phyloP scores from a whole-genome alignment of 139 green algal genomes.

The Medakamo hakoo region DNA sequence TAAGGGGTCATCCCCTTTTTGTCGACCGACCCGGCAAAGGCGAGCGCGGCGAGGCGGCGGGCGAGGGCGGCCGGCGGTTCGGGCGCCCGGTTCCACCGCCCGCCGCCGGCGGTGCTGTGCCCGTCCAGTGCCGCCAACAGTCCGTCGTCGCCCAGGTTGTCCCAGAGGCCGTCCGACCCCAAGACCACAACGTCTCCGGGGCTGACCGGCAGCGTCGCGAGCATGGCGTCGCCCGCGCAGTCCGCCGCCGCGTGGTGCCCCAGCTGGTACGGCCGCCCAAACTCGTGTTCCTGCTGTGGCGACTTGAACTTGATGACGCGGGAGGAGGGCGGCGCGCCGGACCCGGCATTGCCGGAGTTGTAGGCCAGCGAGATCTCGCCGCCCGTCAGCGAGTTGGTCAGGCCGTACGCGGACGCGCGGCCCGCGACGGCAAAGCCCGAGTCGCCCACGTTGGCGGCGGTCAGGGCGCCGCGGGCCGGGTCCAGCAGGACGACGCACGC shows the following conservation, averaged over 20 bases:
- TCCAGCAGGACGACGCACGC: constrained; percentile 64
- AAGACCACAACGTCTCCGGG: constrained; percentile 72
- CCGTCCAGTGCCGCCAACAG: constrained; percentile 30
- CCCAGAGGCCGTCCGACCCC: constrained; percentile 74
- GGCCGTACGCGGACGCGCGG: not conserved
- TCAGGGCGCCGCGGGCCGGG: constrained; percentile 39
- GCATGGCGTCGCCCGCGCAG: constrained; percentile 53
- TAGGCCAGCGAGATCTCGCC: not conserved
- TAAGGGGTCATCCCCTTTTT: constrained; percentile 61
- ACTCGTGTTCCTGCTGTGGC: constrained; percentile 83
- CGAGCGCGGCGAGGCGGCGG: constrained; percentile 32
- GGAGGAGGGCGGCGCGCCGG: no score
- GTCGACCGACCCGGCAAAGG: constrained; percentile 58
- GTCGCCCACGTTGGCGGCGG: constrained; percentile 71
- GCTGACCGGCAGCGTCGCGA: constrained; percentile 40
- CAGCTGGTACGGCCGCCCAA: constrained; percentile 80
- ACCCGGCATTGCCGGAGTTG: no score
- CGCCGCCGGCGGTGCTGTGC: constrained; percentile 1
- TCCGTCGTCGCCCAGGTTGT: constrained; percentile 69
- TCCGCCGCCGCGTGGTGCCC: constrained; percentile 35
- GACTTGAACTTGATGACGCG: constrained; percentile 44
- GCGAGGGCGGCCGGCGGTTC: constrained; percentile 18
- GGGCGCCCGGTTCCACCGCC: constrained; percentile 8
- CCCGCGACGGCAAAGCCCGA: constrained; percentile 33
- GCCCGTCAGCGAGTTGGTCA: not conserved